These are phyloP conservation scores for Penicillium fimorum DNA, from an alignment of 495 filamentous ascomycete genomes.

Conservation along the genomic window DNA sequence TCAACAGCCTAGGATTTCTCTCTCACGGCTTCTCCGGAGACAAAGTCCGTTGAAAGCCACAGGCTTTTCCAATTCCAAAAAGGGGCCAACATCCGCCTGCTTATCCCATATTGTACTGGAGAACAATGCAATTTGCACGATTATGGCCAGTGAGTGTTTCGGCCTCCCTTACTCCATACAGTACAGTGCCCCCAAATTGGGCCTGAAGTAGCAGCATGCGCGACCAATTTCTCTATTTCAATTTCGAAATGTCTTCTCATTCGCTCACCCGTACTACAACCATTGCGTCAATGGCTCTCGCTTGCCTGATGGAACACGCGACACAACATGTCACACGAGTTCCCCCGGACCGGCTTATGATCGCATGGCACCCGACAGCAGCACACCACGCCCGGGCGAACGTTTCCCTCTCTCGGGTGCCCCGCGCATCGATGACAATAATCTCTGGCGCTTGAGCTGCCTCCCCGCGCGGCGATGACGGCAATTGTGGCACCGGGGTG, in stretches of 20 bases:
- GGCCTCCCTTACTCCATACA: neutral
- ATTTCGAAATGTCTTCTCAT: constrained; percentile 2
- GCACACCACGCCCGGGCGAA: constrained; percentile 69
- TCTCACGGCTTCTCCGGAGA: constrained; percentile 1
- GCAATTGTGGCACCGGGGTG: constrained; percentile 11
- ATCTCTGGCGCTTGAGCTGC: constrained; percentile 36
- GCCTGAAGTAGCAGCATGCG: neutral
- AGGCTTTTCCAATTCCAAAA: constrained; percentile 3
- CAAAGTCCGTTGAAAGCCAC: constrained; percentile 6
- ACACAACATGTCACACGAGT: constrained; percentile 67
- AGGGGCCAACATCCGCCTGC: neutral
- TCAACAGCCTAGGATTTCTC: neutral
- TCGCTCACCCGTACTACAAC: constrained; percentile 61
- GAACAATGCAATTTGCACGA: neutral
- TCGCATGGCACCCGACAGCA: constrained; percentile 63
- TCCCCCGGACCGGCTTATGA: constrained; percentile 62
- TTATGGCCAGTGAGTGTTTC: neutral
- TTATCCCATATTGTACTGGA: neutral
- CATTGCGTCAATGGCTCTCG: constrained; percentile 61
- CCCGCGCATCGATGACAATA: constrained; percentile 49
- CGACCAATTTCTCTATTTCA: neutral
- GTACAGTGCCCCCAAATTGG: neutral
- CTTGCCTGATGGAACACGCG: constrained; percentile 67
- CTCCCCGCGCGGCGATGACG: constrained; percentile 2
- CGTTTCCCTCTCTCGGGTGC: constrained; percentile 58